Evolutionary conservation across 345 rosid species (phyloP), one percentile per base, ranked within the genome.

Genomic region (Combretum micranthum): DNA sequence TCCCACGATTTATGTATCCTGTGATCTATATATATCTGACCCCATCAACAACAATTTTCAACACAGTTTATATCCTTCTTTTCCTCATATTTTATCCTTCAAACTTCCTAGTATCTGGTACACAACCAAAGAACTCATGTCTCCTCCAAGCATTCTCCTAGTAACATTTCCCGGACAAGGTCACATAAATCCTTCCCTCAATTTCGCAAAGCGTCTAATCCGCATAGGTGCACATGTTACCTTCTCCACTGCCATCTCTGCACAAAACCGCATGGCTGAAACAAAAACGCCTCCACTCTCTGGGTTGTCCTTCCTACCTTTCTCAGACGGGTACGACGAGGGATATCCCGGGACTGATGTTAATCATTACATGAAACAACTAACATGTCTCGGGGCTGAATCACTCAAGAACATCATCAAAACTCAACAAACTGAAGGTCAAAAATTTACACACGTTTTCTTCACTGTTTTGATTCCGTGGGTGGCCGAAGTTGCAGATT

Each of bases 141-240:
- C 39, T 32, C 20, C 52, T 14, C 66, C 50, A 2, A 59, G 67
- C 55, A 10, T 72, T 8, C 69, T 72, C 20, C 52, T 67, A 0
- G 2, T 72, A 20, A 6, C 66, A 4, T 43, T 14, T 5, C 49
- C 69, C 2, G 47, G 37, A 6, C 69, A 59, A 25, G 69, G 69
- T 61, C 76, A 72, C 39, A 51, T 72, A 37, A 72, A 72, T 50
- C 76, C 76, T 18, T 20, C 56, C 21, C 63, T 72, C 44, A 55
- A 59, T 46, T 43, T 72, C 4, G 68, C 72, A 56, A 55, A 57
- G 44, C 66, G 63, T 51, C 17, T 67, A 3, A 17, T 60, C 12
- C 19, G 37, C 20, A 4, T 9, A 13, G 69, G 69, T 5, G 52
- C 43, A 12, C 46, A 13, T 4, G 66, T 67, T 19, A 72, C 76